phyloP scores from a whole-genome alignment of 257 asterid species.

The Cordia subcordata region DNA sequence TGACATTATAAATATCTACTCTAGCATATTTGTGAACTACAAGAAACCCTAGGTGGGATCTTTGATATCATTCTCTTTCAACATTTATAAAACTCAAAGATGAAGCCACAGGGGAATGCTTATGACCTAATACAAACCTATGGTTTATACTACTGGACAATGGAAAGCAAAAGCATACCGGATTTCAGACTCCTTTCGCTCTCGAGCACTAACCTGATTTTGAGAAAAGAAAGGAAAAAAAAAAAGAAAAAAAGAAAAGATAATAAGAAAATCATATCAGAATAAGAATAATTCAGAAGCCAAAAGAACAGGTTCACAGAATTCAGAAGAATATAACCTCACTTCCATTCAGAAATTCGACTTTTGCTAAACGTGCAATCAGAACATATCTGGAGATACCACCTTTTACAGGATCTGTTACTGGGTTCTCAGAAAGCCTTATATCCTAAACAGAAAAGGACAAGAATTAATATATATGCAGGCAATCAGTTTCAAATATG shows the following conservation, averaged over 20 bases:
- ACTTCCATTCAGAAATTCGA: conserved; percentile 73
- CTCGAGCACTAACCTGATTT: conserved; percentile 70
- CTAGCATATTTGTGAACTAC: background rate
- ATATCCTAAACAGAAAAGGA: conserved; percentile 45
- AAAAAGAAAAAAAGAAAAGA: conserved; percentile 12
- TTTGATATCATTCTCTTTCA: background rate
- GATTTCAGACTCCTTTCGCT: conserved; percentile 93
- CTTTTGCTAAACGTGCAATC: conserved; percentile 72
- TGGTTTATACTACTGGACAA: background rate
- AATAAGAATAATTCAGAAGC: conserved; percentile 13
- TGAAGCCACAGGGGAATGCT: background rate
- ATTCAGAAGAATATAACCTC: conserved; percentile 48
- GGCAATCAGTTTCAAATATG: background rate
- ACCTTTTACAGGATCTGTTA: conserved; percentile 67
- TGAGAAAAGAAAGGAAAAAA: conserved; percentile 13
- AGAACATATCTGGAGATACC: conserved; percentile 83
- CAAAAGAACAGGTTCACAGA: conserved; percentile 2
- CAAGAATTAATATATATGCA: background rate
- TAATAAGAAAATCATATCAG: conserved; percentile 8
- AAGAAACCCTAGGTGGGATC: background rate
- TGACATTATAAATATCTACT: background rate
- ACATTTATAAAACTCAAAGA: background rate
- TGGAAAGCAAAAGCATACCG: conserved; percentile 48
- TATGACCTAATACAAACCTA: no score
- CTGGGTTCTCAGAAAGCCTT: conserved; percentile 87